phyloP scores from a whole-genome alignment of 345 rosid genomes.

The Psidium guajava region DNA sequence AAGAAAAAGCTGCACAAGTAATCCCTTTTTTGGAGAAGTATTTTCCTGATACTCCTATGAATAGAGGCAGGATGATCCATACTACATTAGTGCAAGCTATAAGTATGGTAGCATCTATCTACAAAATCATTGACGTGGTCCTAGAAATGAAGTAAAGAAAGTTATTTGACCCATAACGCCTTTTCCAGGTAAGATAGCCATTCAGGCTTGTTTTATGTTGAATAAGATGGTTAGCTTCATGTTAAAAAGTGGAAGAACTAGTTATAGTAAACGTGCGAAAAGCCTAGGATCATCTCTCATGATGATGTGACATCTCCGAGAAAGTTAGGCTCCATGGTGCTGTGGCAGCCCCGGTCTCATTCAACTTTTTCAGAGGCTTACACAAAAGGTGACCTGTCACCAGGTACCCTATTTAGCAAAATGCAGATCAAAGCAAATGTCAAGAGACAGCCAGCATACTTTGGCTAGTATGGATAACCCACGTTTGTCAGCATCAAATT shows the following conservation, averaged over 20 bases:
- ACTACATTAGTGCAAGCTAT: background rate
- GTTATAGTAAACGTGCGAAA: background rate
- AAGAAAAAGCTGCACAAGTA: background rate
- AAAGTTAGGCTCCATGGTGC: background rate
- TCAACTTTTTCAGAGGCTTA: background rate
- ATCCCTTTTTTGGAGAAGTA: background rate
- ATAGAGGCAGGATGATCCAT: background rate
- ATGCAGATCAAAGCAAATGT: background rate
- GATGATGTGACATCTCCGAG: background rate
- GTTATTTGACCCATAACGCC: background rate
- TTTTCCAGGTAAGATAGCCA: background rate
- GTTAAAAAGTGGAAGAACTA: background rate
- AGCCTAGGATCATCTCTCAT: background rate
- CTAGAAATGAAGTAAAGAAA: background rate
- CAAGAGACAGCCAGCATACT: background rate
- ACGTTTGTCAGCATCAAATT: background rate
- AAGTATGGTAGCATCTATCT: background rate
- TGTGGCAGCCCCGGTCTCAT: background rate
- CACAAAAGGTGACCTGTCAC: background rate
- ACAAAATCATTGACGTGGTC: background rate
- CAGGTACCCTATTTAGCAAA: background rate
- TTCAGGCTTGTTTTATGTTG: background rate
- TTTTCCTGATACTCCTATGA: background rate
- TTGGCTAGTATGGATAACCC: background rate
- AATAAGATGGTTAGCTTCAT: background rate